Evolutionary conservation across 2,329 filamentous ascomycete genomes (phyloP).

Genomic region (Fusarium odoratissimum): DNA sequence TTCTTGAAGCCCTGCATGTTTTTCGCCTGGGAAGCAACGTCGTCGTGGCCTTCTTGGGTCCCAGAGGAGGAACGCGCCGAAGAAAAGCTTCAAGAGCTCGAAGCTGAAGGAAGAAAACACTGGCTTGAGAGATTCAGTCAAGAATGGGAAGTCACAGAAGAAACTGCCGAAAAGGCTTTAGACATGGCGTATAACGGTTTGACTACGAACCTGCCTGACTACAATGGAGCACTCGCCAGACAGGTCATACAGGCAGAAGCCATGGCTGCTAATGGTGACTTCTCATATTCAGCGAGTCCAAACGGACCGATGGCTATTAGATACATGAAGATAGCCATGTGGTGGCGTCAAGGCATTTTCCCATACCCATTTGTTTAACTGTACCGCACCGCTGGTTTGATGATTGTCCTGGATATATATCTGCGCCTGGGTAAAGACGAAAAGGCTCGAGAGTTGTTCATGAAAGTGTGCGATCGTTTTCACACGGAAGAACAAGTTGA

Average conservation of each 20-base stretch:
- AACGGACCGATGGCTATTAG: conserved; percentile 14
- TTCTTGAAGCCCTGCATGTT: conserved; percentile 14
- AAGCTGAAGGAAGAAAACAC: neutral
- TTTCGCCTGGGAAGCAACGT: conserved; percentile 16
- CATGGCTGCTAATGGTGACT: neutral
- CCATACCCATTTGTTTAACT: conserved; percentile 26
- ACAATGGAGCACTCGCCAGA: conserved; percentile 3
- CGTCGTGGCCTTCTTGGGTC: conserved; percentile 9
- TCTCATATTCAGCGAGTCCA: conserved; percentile 9
- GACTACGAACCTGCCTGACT: neutral
- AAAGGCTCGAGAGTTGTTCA: neutral
- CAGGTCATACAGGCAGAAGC: conserved; percentile 3
- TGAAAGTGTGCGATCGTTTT: neutral
- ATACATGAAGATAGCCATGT: conserved; percentile 22
- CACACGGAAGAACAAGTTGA: neutral
- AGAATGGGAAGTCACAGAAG: conserved; percentile 10
- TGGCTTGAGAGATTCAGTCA: conserved; percentile 22
- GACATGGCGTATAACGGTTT: conserved; percentile 21
- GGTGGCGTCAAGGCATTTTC: conserved; percentile 33
- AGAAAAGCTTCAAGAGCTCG: neutral
- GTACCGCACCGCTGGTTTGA: conserved; percentile 26
- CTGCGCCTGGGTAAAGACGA: neutral
- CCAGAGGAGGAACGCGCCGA: neutral
- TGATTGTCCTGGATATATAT: conserved; percentile 15
- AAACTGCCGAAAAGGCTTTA: conserved; percentile 8